Conservation (phyloP, 306 rosid genomes). For the Acacia acuminata region DNA sequence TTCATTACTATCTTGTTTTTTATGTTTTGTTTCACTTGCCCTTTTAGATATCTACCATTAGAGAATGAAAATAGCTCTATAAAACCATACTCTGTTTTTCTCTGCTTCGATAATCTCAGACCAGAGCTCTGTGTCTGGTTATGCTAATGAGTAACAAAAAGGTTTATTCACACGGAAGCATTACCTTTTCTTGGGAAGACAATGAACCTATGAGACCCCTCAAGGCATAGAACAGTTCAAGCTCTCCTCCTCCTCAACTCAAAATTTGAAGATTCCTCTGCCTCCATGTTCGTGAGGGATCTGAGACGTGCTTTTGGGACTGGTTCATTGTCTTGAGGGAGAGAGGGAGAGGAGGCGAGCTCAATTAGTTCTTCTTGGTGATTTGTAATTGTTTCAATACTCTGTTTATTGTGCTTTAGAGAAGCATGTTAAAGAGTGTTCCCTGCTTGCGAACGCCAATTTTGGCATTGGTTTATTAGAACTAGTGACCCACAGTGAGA, state of each 20-base stretch:
- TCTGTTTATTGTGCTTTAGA: too few species aligned
- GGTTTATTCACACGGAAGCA: conserved; percentile 73
- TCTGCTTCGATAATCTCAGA: neutral
- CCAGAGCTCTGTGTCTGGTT: neutral
- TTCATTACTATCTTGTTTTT: conserved; percentile 40
- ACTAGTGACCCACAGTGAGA: too few species aligned
- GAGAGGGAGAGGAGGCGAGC: too few species aligned
- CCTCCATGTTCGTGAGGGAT: conserved; percentile 49
- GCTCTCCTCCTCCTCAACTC: neutral
- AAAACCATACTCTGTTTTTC: conserved; percentile 29
- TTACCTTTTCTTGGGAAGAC: conserved; percentile 85
- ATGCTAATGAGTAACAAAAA: conserved; percentile 58
- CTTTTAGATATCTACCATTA: conserved; percentile 35
- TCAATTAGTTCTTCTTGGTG: too few species aligned
- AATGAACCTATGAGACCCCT: conserved; percentile 58
- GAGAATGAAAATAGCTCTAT: conserved; percentile 41
- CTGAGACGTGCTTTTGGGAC: too few species aligned
- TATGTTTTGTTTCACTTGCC: conserved; percentile 60
- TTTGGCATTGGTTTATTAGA: too few species aligned
- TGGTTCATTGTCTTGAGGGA: too few species aligned
- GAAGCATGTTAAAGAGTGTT: too few species aligned
- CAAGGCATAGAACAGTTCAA: neutral
- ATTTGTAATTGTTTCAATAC: too few species aligned
- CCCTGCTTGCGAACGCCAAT: too few species aligned
- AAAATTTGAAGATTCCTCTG: conserved; percentile 57